Base-by-base conservation (phyloP, 805 yeast genomes). In the Metschnikowia noctiluminum region DNA sequence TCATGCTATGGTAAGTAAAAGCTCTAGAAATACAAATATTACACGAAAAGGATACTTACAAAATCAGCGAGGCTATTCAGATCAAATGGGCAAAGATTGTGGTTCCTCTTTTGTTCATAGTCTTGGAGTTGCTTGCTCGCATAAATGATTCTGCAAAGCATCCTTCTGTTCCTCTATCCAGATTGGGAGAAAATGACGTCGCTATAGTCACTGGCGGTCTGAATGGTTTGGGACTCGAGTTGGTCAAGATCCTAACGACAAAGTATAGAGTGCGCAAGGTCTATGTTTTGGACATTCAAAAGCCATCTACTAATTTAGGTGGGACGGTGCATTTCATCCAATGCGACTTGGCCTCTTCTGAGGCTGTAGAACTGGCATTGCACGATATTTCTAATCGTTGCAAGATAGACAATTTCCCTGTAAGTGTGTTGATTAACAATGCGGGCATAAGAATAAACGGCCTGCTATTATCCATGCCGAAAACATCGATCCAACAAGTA, bases 191-290 rank as follows among this genome's bases (percentile, higher is more conserved):
- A 27, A 14, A 15, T 9, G 59, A 54, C 28, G 49, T 51, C 27
- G 73, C 76, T 2, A 40, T 78, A 27, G 62, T 78, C 6, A 78
- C 83, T 0, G 85, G 85, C 0, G 84, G 82, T 0, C 64, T 77
- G 13, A 55, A 61, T 31, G 84, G 85, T 0, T 60, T 80, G n/a
- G 85, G 85, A 0, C 53, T 57, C 1, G 74, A 69, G 41, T 56
- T 77, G 5, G 74, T 69, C 3, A 54, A 55, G 32, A 41, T 26
- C 15, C 53, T 77, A 2, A 36, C 46, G 11, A 30, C 62, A 28
- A 30, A 34, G 10, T 44, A 48, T 28, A 52, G 50, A 3, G 43
- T 50, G 26, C 59, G 51, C 14, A 58, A 51, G 16, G 63, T 76
- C 12, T 53, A 59, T 38, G 59, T 71, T 1, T 41, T 74, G 13